These are phyloP conservation scores for Hymenoscyphus fructigenus DNA, from an alignment of 2,329 filamentous ascomycete species.

Conservation along the genomic window DNA sequence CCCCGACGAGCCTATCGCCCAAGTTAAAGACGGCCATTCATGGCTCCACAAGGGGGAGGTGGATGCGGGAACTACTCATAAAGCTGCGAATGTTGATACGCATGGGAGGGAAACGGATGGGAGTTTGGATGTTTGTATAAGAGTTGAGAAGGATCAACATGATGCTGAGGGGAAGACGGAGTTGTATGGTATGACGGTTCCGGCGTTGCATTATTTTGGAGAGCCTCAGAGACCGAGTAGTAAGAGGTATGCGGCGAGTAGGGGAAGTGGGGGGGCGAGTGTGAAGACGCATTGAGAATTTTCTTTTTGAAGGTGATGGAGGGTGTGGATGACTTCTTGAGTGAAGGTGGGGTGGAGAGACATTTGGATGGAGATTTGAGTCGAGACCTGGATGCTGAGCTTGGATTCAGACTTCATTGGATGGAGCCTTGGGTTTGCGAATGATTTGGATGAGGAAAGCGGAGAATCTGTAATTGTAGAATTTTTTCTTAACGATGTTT, in stretches of 20 bases:
- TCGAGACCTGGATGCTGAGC: no score
- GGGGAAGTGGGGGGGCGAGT: not conserved
- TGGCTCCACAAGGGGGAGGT: slow-evolving; percentile 75
- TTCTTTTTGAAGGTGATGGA: no score
- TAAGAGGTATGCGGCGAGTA: slow-evolving; percentile 22
- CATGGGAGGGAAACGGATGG: slow-evolving; percentile 57
- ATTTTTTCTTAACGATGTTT: no score
- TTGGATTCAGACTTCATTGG: no score
- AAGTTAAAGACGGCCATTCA: slow-evolving; percentile 63
- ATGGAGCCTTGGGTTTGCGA: no score
- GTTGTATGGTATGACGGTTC: slow-evolving; percentile 84
- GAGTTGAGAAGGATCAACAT: slow-evolving; percentile 83
- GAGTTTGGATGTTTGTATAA: slow-evolving; percentile 77
- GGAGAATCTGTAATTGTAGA: no score
- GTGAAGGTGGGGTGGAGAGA: no score
- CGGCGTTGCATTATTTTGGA: slow-evolving; percentile 40
- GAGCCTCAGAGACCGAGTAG: slow-evolving; percentile 22
- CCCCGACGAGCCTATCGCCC: not conserved
- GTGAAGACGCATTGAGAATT: not conserved
- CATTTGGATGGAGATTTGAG: no score
- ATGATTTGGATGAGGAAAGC: no score
- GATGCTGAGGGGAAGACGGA: slow-evolving; percentile 77
- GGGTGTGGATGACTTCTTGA: not conserved
- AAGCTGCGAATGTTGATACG: slow-evolving; percentile 59
- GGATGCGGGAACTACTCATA: slow-evolving; percentile 75